Evolutionary conservation across 2,329 filamentous ascomycete genomes (phyloP), one percentile per base, ranked within the genome.

Genomic region (Cercospora citrullina): DNA sequence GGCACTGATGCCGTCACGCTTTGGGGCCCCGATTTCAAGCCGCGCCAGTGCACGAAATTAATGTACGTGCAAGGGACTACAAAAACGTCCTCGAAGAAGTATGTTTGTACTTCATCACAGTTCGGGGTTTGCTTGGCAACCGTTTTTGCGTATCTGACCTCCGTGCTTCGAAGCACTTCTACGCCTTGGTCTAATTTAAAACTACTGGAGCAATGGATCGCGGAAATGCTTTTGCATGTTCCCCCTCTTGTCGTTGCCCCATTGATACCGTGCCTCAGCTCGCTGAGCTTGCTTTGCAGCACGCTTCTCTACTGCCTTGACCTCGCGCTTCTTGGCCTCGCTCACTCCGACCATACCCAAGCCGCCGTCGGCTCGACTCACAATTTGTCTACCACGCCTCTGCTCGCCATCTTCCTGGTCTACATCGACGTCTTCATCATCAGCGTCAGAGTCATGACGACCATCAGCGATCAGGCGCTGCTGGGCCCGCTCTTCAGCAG

Each of bases 141-240:
- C 12, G 60, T 3, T 42, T 31, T 45, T 30, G 48, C 23, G 31
- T 31, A 10, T 14, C 26, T 59, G 5, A 36, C 36, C 55, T 59
- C 30, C 18, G 31, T 59, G 28, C 16, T 59, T 30, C 31, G 26
- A 55, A 31, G 45, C 30, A 23, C 28, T 30, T 45, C 28, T 55
- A 33, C n/a, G 31, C 28, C 21, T 4, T 33, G n/a, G 6, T 45
- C 59, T 61, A 39, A 39, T 10, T n/a, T 57, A n/a, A n/a, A 45
- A 71, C 72, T 76, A 80, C 75, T 80, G 78, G 70, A 80, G 73
- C 66, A 80, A 68, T 62, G 73, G 86, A 76, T 88, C 86, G 79
- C 89, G 84, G 84, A 86, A 91, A 79, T 91, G 89, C 81, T 91
- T 91, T 79, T 96, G 92, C 83, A 86, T 86, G 81, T 97, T 97